phyloP scores from a whole-genome alignment of 345 rosid species.

The Acer yangbiense region DNA sequence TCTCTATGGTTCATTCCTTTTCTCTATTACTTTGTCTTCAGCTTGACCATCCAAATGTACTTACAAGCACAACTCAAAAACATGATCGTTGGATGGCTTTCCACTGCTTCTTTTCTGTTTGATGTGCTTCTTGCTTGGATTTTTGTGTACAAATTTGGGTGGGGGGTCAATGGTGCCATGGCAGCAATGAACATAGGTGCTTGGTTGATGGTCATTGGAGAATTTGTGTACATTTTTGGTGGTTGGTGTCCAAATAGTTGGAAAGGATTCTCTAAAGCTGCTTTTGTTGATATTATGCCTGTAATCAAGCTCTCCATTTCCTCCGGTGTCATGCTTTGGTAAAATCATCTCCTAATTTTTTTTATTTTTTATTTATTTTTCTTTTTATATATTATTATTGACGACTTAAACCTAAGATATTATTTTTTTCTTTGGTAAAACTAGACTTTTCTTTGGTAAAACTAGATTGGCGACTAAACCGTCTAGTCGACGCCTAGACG shows the following conservation, averaged over 20 bases:
- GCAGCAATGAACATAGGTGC: slow-evolving; percentile 25
- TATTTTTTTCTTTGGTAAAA: too few relatives aligned
- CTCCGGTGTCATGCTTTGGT: slow-evolving; percentile 43
- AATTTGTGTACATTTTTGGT: slow-evolving; percentile 17
- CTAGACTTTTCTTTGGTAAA: too few relatives aligned
- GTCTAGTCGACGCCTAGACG: too few relatives aligned
- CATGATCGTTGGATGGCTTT: slow-evolving; percentile 43
- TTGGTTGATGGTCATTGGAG: too few relatives aligned
- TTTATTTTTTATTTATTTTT: neutral
- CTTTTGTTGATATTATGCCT: slow-evolving; percentile 30
- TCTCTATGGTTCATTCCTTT: slow-evolving; percentile 59
- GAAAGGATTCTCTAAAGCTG: slow-evolving; percentile 34
- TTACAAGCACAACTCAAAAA: slow-evolving; percentile 61
- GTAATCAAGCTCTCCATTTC: slow-evolving; percentile 33
- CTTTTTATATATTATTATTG: too few relatives aligned
- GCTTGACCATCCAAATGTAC: slow-evolving; percentile 54
- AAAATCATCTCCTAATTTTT: neutral
- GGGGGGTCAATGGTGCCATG: slow-evolving; percentile 59
- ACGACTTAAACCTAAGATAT: too few relatives aligned
- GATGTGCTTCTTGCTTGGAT: slow-evolving; percentile 45
- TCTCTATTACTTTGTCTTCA: slow-evolving; percentile 37
- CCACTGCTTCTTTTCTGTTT: slow-evolving; percentile 29
- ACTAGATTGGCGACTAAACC: too few relatives aligned
- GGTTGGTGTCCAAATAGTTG: slow-evolving; percentile 40
- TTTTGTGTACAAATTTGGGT: slow-evolving; percentile 36